Conservation (phyloP, 768 basidiomycete species). For the Tylopilus rubrobrunneus region DNA sequence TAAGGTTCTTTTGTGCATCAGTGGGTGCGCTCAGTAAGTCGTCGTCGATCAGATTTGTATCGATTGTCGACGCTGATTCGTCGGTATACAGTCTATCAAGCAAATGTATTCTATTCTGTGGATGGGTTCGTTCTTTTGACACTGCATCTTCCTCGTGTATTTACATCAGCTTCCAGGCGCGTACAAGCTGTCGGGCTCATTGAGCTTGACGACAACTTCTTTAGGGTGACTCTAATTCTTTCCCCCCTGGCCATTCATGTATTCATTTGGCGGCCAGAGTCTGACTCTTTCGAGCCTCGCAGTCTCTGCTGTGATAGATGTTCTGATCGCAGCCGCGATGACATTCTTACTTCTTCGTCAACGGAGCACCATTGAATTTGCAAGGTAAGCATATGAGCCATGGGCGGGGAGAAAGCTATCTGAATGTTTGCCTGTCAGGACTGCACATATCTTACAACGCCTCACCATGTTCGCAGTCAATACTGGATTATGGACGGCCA, state of each 20-base stretch:
- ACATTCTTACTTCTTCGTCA: neutral
- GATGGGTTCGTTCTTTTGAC: neutral
- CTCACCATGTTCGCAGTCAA: conserved; percentile 3
- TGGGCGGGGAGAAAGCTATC: neutral
- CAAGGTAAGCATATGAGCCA: neutral
- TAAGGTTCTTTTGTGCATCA: neutral
- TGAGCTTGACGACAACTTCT: neutral
- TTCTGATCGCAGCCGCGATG: conserved; percentile 5
- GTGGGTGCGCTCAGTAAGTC: neutral
- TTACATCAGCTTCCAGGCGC: neutral
- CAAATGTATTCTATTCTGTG: neutral
- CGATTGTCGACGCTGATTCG: neutral
- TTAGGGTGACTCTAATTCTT: neutral
- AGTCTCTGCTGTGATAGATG: neutral
- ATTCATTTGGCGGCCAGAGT: neutral
- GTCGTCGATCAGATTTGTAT: neutral
- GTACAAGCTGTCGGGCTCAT: neutral
- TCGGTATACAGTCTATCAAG: neutral
- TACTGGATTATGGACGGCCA: too few relatives aligned
- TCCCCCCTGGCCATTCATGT: neutral
- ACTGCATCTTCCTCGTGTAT: neutral
- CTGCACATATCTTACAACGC: neutral
- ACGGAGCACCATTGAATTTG: neutral
- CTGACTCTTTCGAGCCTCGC: neutral
- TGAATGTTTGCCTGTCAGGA: neutral